These are phyloP conservation scores for Nothomitra cinnamomea DNA, from an alignment of 2,329 filamentous ascomycete genomes.

Conservation along the genomic window DNA sequence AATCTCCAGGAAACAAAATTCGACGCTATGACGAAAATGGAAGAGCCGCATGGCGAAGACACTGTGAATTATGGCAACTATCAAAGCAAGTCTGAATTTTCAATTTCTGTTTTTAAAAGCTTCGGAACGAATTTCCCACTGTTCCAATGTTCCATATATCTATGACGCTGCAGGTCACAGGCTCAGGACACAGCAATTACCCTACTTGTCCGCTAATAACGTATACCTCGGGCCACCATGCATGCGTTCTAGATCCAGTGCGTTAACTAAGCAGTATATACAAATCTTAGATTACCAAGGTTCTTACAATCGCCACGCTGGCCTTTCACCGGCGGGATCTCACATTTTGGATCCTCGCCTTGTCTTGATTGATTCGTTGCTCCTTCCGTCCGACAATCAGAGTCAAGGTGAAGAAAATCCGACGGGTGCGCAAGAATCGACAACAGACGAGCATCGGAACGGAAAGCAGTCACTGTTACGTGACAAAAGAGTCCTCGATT, in stretches of 20 bases:
- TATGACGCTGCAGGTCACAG: no score
- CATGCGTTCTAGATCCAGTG: neutral
- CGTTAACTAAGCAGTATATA: neutral
- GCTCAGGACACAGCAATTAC: no score
- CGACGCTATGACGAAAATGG: no score
- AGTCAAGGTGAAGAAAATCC: neutral
- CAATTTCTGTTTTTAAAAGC: no score
- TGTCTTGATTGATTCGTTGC: constrained; percentile 19
- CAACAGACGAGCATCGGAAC: neutral
- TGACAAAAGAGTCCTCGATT: no score
- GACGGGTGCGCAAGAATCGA: neutral
- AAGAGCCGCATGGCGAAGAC: no score
- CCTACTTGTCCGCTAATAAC: neutral
- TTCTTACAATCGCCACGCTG: constrained; percentile 16
- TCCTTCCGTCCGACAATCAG: constrained; percentile 15
- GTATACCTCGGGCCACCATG: neutral
- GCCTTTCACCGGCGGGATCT: constrained; percentile 17
- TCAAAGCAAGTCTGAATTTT: no score
- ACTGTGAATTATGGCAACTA: no score
- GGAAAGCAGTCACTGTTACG: neutral
- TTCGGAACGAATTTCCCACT: no score
- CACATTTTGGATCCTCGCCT: constrained; percentile 23
- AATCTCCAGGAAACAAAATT: no score
- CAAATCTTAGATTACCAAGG: constrained; percentile 20
- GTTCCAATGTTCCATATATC: no score